Conservation (phyloP, 345 rosid genomes). For the Citrus sinensis region DVS_A1.0 CM039166.1:19554501-19555000, state of each 20-base stretch:
- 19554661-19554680: not conserved
- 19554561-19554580: not conserved
- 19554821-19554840: not conserved
- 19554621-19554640: not conserved
- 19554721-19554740: not conserved
- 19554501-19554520: not conserved
- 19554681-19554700: not conserved
- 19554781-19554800: not conserved
- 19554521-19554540: not conserved
- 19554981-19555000: not conserved
- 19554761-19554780: not conserved
- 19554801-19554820: not conserved
- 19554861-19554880: not conserved
- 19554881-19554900: not conserved
- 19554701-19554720: not conserved
- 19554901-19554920: not conserved
- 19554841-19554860: not conserved
- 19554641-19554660: not conserved
- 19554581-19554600: not conserved
- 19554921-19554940: not conserved
- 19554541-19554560: not conserved
- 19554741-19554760: not conserved
- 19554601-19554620: not conserved
- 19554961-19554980: not conserved
- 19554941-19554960: not conserved